A percentile compares a stretch with the other conserved stretches of the same genome.
Conservation (phyloP, 2,329 filamentous ascomycete species). For the Arthrinium puccinioides region DNA sequence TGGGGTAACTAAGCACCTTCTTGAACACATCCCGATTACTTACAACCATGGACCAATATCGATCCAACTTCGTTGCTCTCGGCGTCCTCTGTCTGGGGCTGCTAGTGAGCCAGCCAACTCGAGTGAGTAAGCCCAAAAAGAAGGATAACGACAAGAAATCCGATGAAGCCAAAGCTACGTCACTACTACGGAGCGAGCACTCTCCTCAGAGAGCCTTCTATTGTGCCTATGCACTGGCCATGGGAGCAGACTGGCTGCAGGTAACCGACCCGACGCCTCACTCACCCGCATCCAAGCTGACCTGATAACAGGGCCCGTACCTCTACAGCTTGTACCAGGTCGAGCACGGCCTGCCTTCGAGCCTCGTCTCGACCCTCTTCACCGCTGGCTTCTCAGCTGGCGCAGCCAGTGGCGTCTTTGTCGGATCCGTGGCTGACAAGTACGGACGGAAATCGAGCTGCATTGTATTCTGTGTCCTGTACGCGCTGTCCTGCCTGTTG, state of each 20-base stretch:
- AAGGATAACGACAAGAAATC: conserved; percentile 6
- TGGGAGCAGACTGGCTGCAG: conserved; percentile 39
- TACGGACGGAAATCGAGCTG: conserved; percentile 44
- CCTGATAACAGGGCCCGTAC: conserved; percentile 15
- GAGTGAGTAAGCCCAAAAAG: conserved; percentile 10
- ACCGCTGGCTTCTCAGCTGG: conserved; percentile 41
- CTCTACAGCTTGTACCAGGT: conserved; percentile 20
- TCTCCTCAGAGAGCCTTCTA: conserved; percentile 35
- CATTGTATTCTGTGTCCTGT: conserved; percentile 44
- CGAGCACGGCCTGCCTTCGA: conserved; percentile 15
- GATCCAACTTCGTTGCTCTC: conserved; percentile 15
- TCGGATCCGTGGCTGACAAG: conserved; percentile 30
- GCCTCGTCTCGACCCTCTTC: conserved; percentile 28
- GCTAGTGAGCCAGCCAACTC: conserved; percentile 18
- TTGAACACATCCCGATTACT: background rate
- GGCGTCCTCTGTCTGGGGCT: conserved; percentile 14
- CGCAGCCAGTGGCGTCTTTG: conserved; percentile 34
- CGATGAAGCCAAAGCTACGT: conserved; percentile 6
- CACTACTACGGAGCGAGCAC: conserved; percentile 18
- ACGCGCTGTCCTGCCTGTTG: conserved; percentile 43
- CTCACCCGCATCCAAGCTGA: too few relatives aligned
- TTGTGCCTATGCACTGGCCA: conserved; percentile 33
- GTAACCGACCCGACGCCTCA: conserved; percentile 14
- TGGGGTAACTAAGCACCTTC: too few relatives aligned
- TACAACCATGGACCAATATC: conserved; percentile 13